Conservation (phyloP, 805 yeast species). For the Barnettozyma botsteinii region DNA sequence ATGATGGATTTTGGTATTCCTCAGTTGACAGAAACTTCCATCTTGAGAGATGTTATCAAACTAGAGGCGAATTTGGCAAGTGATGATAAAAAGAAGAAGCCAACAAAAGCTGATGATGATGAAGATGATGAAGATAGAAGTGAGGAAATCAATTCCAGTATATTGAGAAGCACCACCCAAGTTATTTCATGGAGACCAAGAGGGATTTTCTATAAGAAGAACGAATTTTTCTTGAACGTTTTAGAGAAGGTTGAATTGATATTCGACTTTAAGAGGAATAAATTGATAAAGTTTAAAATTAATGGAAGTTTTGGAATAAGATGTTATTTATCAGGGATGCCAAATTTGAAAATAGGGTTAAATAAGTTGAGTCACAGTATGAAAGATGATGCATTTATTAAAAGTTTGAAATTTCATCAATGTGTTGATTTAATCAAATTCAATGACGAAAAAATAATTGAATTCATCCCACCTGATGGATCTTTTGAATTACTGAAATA, state of each 20-base stretch:
- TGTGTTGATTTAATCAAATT: constrained; percentile 73
- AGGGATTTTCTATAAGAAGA: constrained; percentile 80
- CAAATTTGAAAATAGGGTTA: constrained; percentile 67
- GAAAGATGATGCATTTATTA: constrained; percentile 32
- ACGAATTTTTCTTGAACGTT: constrained; percentile 86
- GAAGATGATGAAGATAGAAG: constrained; percentile 9
- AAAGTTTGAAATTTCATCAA: constrained; percentile 79
- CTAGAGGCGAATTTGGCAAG: constrained; percentile 41
- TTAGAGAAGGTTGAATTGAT: constrained; percentile 67
- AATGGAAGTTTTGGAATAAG: constrained; percentile 68
- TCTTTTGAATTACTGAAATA: constrained; percentile 4
- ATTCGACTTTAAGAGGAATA: constrained; percentile 48
- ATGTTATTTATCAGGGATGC: constrained; percentile 88
- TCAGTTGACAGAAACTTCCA: constrained; percentile 74
- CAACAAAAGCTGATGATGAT: background rate
- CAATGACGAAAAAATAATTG: constrained; percentile 43
- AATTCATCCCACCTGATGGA: constrained; percentile 90
- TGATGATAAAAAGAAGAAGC: constrained; percentile 3
- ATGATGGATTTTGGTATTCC: constrained; percentile 86
- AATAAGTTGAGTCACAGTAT: constrained; percentile 43
- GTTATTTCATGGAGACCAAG: constrained; percentile 89
- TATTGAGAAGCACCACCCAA: constrained; percentile 71
- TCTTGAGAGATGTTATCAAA: constrained; percentile 73
- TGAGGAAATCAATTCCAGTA: constrained; percentile 51
- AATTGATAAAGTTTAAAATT: constrained; percentile 60